phyloP scores from a whole-genome alignment of 768 basidiomycete genomes.

The Termitomyces sp. region DNA sequence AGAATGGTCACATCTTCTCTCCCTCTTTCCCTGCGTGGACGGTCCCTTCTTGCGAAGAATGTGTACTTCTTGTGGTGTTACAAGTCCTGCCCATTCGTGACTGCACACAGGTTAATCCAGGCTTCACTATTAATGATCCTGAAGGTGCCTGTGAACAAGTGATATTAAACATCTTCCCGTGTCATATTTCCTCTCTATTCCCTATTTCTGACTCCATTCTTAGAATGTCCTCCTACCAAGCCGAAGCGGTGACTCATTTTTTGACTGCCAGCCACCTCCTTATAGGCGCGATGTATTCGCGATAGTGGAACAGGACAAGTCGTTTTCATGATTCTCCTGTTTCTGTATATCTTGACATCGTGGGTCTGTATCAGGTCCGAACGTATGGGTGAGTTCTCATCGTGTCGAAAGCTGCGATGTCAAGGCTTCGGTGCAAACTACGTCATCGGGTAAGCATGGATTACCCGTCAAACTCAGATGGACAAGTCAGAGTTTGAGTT shows the following conservation, averaged over 20 bases:
- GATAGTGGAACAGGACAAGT: slow-evolving; percentile 33
- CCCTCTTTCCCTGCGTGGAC: slow-evolving; percentile 18
- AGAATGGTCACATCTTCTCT: slow-evolving; percentile 18
- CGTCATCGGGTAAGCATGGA: slow-evolving; percentile 26
- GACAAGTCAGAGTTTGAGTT: slow-evolving; percentile 20
- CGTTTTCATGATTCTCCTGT: background rate
- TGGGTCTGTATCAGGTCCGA: slow-evolving; percentile 27
- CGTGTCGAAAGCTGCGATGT: background rate
- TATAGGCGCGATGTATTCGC: slow-evolving; percentile 36
- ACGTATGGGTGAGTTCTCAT: slow-evolving; percentile 33
- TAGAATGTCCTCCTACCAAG: slow-evolving; percentile 38
- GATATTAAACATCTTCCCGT: slow-evolving; percentile 39
- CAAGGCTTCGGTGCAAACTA: slow-evolving; percentile 27
- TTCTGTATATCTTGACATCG: background rate
- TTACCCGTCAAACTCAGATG: background rate
- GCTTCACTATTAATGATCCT: slow-evolving; percentile 33
- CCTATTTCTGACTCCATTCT: background rate
- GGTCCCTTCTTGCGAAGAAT: background rate
- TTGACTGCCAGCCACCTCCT: slow-evolving; percentile 33
- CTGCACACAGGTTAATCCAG: no score
- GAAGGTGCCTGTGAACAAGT: no score
- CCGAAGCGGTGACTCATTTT: slow-evolving; percentile 31
- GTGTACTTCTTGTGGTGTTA: background rate
- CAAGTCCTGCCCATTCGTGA: slow-evolving; percentile 41
- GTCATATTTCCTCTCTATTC: slow-evolving; percentile 2